These are phyloP conservation scores for Fraxinus albicans DNA, from an alignment of 305 asterid genomes.

Conservation along the genomic window DNA sequence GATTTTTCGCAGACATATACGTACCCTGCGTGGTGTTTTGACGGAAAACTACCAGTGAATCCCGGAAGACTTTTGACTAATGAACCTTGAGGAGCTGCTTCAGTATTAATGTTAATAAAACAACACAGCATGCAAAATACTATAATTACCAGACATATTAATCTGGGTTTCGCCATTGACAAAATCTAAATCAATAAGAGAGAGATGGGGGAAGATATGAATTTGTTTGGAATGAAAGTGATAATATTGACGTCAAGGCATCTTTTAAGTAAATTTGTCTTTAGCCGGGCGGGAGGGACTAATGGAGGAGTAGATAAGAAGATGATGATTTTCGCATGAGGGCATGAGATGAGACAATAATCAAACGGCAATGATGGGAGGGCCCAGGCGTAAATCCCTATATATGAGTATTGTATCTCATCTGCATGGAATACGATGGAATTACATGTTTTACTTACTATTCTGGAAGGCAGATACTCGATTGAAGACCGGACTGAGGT, in stretches of 20 bases:
- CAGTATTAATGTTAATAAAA: constrained; percentile 10
- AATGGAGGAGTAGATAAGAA: not conserved
- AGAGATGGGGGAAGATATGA: not conserved
- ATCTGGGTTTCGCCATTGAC: constrained; percentile 16
- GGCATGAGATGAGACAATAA: not conserved
- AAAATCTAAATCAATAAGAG: not conserved
- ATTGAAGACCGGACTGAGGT: not conserved
- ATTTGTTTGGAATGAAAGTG: not conserved
- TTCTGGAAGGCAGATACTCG: not conserved
- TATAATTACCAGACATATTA: constrained; percentile 6
- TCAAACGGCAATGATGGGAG: not conserved
- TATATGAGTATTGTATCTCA: not conserved
- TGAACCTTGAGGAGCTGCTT: constrained; percentile 46
- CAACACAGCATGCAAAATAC: constrained; percentile 31
- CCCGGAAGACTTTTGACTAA: constrained; percentile 52
- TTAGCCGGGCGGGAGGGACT: not conserved
- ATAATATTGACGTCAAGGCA: not conserved
- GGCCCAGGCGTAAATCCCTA: not conserved
- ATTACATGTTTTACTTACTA: not conserved
- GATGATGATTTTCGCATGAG: not conserved
- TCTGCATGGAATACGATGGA: not conserved
- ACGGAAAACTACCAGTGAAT: constrained; percentile 53
- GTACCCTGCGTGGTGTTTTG: constrained; percentile 64
- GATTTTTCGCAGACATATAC: not conserved
- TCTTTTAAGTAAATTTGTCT: not conserved